Base-by-base conservation (phyloP, 2,329 filamentous ascomycete genomes). In the Scortechinia acanthostroma region DNA sequence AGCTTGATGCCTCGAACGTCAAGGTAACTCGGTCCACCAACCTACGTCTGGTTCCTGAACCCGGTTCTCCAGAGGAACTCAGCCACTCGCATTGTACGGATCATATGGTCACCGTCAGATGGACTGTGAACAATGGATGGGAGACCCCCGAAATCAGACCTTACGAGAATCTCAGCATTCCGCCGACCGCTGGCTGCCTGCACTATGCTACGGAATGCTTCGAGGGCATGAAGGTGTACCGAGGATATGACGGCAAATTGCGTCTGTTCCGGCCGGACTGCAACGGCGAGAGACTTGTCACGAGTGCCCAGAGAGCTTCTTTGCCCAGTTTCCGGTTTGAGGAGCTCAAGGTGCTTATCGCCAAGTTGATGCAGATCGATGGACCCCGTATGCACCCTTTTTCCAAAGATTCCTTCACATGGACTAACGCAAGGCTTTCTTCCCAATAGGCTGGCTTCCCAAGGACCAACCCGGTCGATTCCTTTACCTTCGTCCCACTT, bases 151-250 rank as follows among this genome's bases (percentile, higher is more conserved):
- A 74, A 46, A 64, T 83, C 35, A 66, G 69, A 50, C 76, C 79
- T 2, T 82, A 77, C 53, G 74, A 75, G 10, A 74, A 77, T 1
- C 63, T 83, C 13, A 64, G 68, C 50, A 69, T 83, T 54, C 75
- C 77, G 58, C 80, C 79, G 3, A 79, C 73, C 6, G 76, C 78
- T 3, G 74, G 70, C 5, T 73, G 73, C 46, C 66, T 83, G 42
- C 79, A 83, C 63, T 83, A 83, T 60, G 79, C 80, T 4, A 83
- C 78, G 45, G 75, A 81, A 54, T 83, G 79, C 53, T 83, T 83
- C 60, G 79, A 83, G 58, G 80, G 79, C n/a, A 70, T 81, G 65
- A 83, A 83, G 56, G 69, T 77, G 3, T 81, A 82, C 64, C 69
- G 77, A 20, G 77, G 77, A 33, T 64, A 66, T 46, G 76, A 81